Evolutionary conservation across 768 basidiomycete species (phyloP).

Genomic region (Rhodocollybia butyracea): DNA sequence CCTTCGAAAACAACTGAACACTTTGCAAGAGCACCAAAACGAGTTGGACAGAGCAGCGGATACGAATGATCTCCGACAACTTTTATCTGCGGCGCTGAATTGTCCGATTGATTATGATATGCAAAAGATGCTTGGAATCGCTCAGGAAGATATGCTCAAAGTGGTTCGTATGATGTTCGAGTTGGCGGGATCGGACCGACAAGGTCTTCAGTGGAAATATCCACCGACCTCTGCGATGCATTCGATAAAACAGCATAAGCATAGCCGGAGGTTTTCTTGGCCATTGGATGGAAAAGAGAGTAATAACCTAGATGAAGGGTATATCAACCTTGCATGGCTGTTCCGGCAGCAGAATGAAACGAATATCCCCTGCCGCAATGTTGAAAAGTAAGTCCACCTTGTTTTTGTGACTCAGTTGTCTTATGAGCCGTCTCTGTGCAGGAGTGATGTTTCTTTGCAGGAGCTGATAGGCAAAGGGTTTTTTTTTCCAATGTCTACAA

Average conservation of each 20-base stretch:
- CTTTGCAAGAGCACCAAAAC: conserved; percentile 28
- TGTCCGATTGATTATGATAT: conserved; percentile 37
- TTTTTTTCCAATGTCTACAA: conserved; percentile 51
- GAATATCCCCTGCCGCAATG: conserved; percentile 43
- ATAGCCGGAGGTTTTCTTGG: conserved; percentile 7
- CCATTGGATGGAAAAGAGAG: conserved; percentile 3
- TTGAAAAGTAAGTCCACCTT: conserved; percentile 32
- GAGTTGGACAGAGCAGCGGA: conserved; percentile 34
- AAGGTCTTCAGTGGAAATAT: not conserved
- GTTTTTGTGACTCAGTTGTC: not conserved
- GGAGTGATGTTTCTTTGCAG: conserved; percentile 48
- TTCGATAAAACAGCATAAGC: not conserved
- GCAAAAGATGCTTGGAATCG: conserved; percentile 38
- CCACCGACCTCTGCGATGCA: not conserved
- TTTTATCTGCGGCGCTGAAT: conserved; percentile 34
- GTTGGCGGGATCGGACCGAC: conserved; percentile 39
- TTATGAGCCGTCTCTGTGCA: conserved; percentile 5
- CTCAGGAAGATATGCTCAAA: conserved; percentile 44
- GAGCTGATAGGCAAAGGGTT: conserved; percentile 40
- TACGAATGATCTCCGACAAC: conserved; percentile 32
- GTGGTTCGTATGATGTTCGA: conserved; percentile 48
- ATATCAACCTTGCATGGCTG: conserved; percentile 24
- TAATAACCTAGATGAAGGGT: conserved; percentile 37
- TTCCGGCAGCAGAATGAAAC: not conserved
- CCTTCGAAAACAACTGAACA: not conserved